Evolutionary conservation across 139 green algal species (phyloP), one percentile per base, ranked within the genome.

Genomic region (Yamagishiella unicocca): DNA sequence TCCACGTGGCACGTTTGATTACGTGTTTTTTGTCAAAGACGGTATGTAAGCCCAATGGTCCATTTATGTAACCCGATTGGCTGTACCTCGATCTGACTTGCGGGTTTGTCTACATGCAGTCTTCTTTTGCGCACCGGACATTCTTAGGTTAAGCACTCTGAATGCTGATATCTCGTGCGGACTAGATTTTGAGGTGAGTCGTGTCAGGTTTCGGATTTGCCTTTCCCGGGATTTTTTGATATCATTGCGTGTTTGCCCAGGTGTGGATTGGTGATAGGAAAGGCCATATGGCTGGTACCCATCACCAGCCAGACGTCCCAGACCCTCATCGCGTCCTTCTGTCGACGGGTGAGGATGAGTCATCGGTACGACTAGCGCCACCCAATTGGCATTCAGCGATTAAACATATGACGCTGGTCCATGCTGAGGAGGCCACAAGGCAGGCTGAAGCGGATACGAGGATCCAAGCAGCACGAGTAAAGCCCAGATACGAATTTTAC

Each of bases 401-500:
- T 17, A 78, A 78, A 33, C 70, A 19, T 24, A 78, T 78, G 70
- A 58, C 70, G 10, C 9, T 58, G 40, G 70, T 78, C 1, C 70
- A 78, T 27, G 38, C 40, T 22, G 17, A 35, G 22, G 70, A 78
- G 27, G 38, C 70, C 21, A 35, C 70, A 10, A 31, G 70, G 70
- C 70, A 78, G 38, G 70, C 70, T 21, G 70, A 53, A 37, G 70
- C 70, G 27, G 70, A 78, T 31, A 40, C 70, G 10, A 31, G 70
- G 70, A 33, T 54, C 24, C 70, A 78, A 19, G 70, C 40, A 24
- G 38, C 70, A 21, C 21, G 25, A 33, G 40, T 78, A 6, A 78
- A 78, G 42, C 70, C 70, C 38, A 53, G 70, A 78, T 78, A 78
- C 38, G 70, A 78, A 40, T 78, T 78, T 55, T 78, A 58, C 70